Evolutionary conservation across 768 basidiomycete species (phyloP), one percentile per base, ranked within the genome.

Genomic region (Rhizopogon rudus): DNA sequence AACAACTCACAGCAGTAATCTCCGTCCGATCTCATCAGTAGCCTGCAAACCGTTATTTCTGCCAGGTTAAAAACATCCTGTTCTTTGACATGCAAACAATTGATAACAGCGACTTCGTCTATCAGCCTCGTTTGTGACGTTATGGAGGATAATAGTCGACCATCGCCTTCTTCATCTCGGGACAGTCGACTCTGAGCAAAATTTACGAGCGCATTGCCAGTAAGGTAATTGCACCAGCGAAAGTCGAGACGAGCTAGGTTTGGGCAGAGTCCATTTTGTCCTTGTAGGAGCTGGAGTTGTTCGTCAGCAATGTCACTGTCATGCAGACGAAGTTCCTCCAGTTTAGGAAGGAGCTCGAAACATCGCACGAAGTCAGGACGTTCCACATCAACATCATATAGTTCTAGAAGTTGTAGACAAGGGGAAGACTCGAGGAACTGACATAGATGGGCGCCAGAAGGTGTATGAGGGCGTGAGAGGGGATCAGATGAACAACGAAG

Each of bases 181-280:
- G 53, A 54, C 20, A 64, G 46, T 25, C 82, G 74, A 53, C 73
- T 76, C 49, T 60, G 64, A 43, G 81, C 81, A 14, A 85, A 66
- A 33, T 75, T 67, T 40, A 80, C 82, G 40, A 86, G 67, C 20
- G 78, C 77, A 2, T 62, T 65, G 17, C 83, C 82, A 29, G 73
- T 75, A 6, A 86, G 63, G 53, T 81, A 76, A 10, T 77, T 74
- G 60, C 83, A 86, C 83, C 81, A 85, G 28, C 81, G 76, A 48
- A 86, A 65, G 63, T 85, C 81, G 50, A 87, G 63, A 45, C 69
- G 69, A 42, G 65, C 63, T 42, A 85, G 76, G 52, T 62, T 65
- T 25, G 78, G 82, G 56, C 81, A 85, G 13, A 75, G 60, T 12
- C 74, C 75, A 6, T 53, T 60, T 13, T 72, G 70, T 2, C 75